These are phyloP conservation scores for Royoungia palumana DNA, from an alignment of 768 basidiomycete genomes.

Conservation along the genomic window DNA sequence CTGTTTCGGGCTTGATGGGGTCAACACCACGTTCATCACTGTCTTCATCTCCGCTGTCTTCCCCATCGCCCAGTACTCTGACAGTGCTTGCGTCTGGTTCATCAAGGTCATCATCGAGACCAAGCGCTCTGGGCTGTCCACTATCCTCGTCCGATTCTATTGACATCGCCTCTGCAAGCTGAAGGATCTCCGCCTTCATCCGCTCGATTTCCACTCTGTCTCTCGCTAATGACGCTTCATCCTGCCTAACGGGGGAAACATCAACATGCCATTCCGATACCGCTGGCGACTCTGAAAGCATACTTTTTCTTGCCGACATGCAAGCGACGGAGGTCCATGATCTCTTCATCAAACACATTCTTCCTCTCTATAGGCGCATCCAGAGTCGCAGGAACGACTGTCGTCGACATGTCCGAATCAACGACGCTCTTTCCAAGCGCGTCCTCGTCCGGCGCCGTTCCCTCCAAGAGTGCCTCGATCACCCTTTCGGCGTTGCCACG, in stretches of 20 bases:
- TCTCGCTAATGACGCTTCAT: constrained; percentile 42
- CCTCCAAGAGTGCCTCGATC: constrained; percentile 72
- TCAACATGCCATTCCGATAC: constrained; percentile 3
- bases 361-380: constrained; percentile 42
- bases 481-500: constrained; percentile 58
- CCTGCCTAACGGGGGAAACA: constrained; percentile 35
- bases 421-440: constrained; percentile 19
- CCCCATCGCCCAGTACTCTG: constrained; percentile 58
- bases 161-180: constrained; percentile 64
- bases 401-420: background rate
- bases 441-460: constrained; percentile 50
- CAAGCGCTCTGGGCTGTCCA: constrained; percentile 18
- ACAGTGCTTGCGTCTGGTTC: constrained; percentile 39
- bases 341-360: constrained; percentile 76
- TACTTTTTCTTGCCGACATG: constrained; percentile 66
- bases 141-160: constrained; percentile 64
- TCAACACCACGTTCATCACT: constrained; percentile 26
- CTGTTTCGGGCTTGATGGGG: constrained; percentile 47
- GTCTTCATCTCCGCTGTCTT: constrained; percentile 40
- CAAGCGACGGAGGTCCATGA: constrained; percentile 59
- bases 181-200: constrained; percentile 82
- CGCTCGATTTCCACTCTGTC: constrained; percentile 63
- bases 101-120: constrained; percentile 55
- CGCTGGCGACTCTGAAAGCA: constrained; percentile 13
- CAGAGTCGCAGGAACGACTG: background rate